phyloP scores from a whole-genome alignment of 257 asterid species.

The Fraxinus pennsylvanica region DNA sequence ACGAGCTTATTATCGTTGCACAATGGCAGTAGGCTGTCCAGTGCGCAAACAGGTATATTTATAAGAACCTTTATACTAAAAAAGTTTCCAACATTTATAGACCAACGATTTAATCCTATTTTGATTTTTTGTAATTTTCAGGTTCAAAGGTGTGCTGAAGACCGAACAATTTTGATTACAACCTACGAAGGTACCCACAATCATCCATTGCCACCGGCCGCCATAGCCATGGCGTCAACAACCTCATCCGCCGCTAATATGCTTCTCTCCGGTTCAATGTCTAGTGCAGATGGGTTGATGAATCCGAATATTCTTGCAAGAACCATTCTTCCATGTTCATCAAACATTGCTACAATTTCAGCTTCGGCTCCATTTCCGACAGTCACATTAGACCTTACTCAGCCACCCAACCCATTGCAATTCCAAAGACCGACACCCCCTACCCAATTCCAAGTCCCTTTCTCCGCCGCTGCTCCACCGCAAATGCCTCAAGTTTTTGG shows the following conservation, averaged over 20 bases:
- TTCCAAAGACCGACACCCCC: constrained; percentile 43
- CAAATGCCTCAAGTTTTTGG: constrained; percentile 53
- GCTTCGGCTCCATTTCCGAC: constrained; percentile 98
- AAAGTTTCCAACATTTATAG: not conserved
- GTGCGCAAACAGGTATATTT: constrained; percentile 82
- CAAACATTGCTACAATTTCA: constrained; percentile 89
- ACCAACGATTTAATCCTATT: not conserved
- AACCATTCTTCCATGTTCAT: constrained; percentile 68
- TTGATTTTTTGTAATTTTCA: constrained; percentile 21
- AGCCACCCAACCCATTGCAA: constrained; percentile 51
- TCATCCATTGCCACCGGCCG: constrained; percentile 96
- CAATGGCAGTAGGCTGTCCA: constrained; percentile 94
- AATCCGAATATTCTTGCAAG: constrained; percentile 75
- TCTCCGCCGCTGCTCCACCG: constrained; percentile 30
- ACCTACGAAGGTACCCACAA: constrained; percentile 91
- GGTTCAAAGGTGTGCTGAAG: constrained; percentile 98
- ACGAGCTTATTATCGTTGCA: constrained; percentile 85
- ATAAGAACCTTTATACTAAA: not conserved
- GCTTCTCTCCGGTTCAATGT: constrained; percentile 92
- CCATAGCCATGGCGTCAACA: constrained; percentile 97
- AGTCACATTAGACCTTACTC: constrained; percentile 89
- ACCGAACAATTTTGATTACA: constrained; percentile 66
- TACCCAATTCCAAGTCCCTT: constrained; percentile 55
- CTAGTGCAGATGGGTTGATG: constrained; percentile 84
- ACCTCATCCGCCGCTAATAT: constrained; percentile 92